A percentile compares a stretch with the other conserved stretches of the same genome.
These are phyloP conservation scores for Starmerella tilneyi DNA, from an alignment of 805 yeast species.

Conservation along the genomic window DNA sequence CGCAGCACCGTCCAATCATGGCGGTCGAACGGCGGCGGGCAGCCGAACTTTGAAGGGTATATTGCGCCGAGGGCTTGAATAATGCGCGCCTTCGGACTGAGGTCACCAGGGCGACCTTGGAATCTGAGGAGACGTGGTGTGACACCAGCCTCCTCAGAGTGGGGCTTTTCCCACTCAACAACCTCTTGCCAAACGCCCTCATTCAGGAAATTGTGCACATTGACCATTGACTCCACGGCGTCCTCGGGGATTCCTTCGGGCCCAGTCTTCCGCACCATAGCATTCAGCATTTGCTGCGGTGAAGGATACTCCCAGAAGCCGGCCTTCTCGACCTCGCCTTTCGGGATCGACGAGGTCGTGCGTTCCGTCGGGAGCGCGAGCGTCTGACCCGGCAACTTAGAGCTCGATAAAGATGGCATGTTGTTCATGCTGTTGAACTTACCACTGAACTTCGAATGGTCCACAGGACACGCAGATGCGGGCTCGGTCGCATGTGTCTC, in stretches of 20 bases:
- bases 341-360: slow-evolving; percentile 75
- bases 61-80: slow-evolving; percentile 53
- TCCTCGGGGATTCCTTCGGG: slow-evolving; percentile 67
- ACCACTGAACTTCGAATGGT: slow-evolving; percentile 25
- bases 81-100: slow-evolving; percentile 74
- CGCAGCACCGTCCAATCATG: slow-evolving; percentile 97
- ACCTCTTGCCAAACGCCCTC: slow-evolving; percentile 98
- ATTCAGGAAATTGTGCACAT: slow-evolving; percentile 87
- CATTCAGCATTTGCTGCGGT: slow-evolving; percentile 98
- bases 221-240: slow-evolving; percentile 94
- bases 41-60: slow-evolving; percentile 62
- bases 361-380: slow-evolving; percentile 71
- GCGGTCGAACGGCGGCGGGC: slow-evolving; percentile 89
- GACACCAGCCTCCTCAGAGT: slow-evolving; percentile 44
- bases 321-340: slow-evolving; percentile 52
- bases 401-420: slow-evolving; percentile 69
- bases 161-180: slow-evolving; percentile 75
- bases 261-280: slow-evolving; percentile 91
- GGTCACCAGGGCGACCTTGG: slow-evolving; percentile 82
- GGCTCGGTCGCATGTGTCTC: too few relatives aligned
- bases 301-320: slow-evolving; percentile 98
- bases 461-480: slow-evolving; percentile 32
- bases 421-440: slow-evolving; percentile 70
- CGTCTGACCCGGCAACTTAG: slow-evolving; percentile 70
- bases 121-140: slow-evolving; percentile 74